Conservation (phyloP, 352 stramenopile species). For the Aphanomyces cochlioides region DNA sequence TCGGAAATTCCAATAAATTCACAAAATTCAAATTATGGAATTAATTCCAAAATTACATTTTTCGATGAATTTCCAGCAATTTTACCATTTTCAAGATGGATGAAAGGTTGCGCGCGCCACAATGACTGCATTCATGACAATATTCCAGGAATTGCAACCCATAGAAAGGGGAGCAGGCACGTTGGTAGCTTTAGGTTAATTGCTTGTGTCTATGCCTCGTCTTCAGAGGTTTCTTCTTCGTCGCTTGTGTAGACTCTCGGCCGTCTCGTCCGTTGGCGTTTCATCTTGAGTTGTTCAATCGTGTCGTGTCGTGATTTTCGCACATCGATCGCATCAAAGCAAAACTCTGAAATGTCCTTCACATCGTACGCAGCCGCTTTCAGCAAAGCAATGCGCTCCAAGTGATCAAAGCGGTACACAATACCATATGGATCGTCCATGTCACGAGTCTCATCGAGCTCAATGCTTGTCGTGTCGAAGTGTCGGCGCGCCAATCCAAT, state of each 20-base stretch:
- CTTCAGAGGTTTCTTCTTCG: background rate
- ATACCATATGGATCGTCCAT: background rate
- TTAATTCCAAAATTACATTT: no score
- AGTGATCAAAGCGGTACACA: constrained; percentile 24
- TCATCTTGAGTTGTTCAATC: constrained; percentile 1
- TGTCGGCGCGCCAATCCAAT: constrained; percentile 11
- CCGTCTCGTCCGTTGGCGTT: background rate
- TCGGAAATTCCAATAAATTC: no score
- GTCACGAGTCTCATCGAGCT: background rate
- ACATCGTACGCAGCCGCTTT: constrained; percentile 16
- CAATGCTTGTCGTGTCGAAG: background rate
- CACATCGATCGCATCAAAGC: constrained; percentile 25
- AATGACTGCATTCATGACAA: no score
- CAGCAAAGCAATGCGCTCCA: constrained; percentile 24
- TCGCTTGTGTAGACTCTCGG: background rate
- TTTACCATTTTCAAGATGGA: no score
- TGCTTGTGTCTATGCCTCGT: background rate
- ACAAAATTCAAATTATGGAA: no score
- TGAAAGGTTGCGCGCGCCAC: no score
- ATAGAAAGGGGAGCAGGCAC: no score
- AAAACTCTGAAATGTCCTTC: constrained; percentile 24
- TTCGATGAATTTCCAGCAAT: no score
- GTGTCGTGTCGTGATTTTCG: constrained; percentile 12
- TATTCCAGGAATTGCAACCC: no score
- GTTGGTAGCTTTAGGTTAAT: no score